Evolutionary conservation across 2,329 filamentous ascomycete genomes (phyloP), one percentile per base, ranked within the genome.

Genomic region (Penicillium oxalicum): DNA sequence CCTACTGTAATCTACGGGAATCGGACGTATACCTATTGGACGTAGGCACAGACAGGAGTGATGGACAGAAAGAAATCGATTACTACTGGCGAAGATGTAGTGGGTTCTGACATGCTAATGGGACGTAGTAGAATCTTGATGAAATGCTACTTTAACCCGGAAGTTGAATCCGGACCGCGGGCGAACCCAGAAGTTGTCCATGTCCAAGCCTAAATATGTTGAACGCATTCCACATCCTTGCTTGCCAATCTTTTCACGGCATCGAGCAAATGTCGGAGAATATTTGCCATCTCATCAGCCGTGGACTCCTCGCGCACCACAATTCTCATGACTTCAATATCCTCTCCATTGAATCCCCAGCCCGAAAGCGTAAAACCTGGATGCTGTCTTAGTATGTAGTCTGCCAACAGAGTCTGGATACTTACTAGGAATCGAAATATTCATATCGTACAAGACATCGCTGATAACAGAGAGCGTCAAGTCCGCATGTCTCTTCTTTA

Each of bases 251-350:
- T 38, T 38, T 38, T 38, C 1, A 38, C 8, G 25, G 18, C 5
- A 38, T 38, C 36, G 36, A 38, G 18, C 13, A 38, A 24, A 13
- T 39, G 7, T 13, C n/a, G 18, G 13, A 44, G 27, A 3, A 44
- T 32, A 24, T 41, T 35, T 9, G 34, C 27, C 44, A 36, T 43
- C 8, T 44, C 9, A 5, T n/a, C 27, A 8, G 24, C 6, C 0
- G 44, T 50, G 3, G 47, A 38, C 6, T 51, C 48, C 32, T 86
- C 82, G 42, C 83, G 74, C 4, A 86, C 73, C 3, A 86, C 83
- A 1, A 86, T 76, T 27, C 18, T 72, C 40, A 86, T 66, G 50
- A 85, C 86, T 66, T 86, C 82, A 1, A 72, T 81, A 48, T 76
- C 71, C 9, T 82, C 76, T 61, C 81, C 80, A 37, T 70, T 77